Conservation (phyloP, 176 grass and related monocot species). For the Calamus simplicifolius region DNA sequence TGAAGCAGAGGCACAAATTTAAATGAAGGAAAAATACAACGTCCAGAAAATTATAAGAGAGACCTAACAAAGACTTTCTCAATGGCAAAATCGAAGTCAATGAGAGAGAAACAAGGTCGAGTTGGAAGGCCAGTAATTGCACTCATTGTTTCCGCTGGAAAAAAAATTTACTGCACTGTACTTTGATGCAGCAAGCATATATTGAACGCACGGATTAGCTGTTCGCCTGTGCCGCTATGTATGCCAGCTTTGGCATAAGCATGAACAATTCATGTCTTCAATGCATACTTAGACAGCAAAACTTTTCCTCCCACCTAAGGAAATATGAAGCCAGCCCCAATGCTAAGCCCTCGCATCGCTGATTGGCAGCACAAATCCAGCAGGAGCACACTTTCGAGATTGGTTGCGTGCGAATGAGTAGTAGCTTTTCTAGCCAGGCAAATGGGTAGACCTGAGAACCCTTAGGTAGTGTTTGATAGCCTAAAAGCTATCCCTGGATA, state of each 20-base stretch:
- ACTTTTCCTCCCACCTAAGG: too few species aligned
- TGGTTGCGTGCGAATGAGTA: constrained; percentile 90
- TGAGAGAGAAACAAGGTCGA: constrained; percentile 77
- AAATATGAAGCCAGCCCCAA: constrained; percentile 83
- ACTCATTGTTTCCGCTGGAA: constrained; percentile 83
- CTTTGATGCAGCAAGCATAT: too few species aligned
- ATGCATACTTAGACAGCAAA: too few species aligned
- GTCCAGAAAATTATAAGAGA: constrained; percentile 36
- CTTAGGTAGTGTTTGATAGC: too few species aligned
- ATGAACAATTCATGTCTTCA: too few species aligned
- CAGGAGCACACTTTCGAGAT: constrained; percentile 30
- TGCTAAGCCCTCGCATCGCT: constrained; percentile 82
- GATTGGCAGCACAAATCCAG: constrained; percentile 65
- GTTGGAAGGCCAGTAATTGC: constrained; percentile 95
- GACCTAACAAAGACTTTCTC: constrained; percentile 64
- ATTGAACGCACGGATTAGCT: too few species aligned
- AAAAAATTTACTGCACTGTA: too few species aligned
- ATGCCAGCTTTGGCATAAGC: too few species aligned
- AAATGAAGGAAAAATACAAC: neutral
- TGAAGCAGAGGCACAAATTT: neutral
- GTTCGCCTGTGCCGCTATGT: too few species aligned
- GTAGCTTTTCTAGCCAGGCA: constrained; percentile 93
- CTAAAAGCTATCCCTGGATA: too few species aligned
- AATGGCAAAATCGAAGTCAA: constrained; percentile 63
- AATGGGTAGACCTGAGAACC: constrained; percentile 72